Conservation (phyloP, 441 rosid species). For the Kokia cookei region DNA sequence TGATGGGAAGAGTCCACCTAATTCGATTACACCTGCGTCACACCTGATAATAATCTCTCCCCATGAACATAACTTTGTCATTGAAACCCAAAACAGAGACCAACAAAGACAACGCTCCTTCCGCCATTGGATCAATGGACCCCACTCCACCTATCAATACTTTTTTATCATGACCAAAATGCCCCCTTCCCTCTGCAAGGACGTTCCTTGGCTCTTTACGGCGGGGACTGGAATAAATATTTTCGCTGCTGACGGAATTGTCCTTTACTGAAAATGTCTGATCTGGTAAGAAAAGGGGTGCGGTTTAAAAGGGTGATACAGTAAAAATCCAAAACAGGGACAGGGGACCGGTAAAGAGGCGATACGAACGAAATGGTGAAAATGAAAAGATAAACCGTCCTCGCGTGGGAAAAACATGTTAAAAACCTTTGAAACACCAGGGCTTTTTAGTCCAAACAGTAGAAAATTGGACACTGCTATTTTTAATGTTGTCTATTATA, state of each 20-base stretch:
- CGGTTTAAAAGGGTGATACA: conserved; percentile 6
- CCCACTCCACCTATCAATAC: not conserved
- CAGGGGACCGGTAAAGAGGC: conserved; percentile 26
- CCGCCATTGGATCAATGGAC: not conserved
- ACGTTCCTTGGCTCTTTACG: not conserved
- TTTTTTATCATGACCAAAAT: conserved; percentile 9
- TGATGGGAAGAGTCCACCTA: not conserved
- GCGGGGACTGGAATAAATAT: not conserved
- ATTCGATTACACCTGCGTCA: not conserved
- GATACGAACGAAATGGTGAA: conserved; percentile 33
- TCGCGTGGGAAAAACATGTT: not conserved
- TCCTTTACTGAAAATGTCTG: conserved; percentile 9
- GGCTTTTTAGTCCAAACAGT: conserved; percentile 12
- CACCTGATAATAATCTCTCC: conserved; percentile 9
- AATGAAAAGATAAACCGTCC: not conserved
- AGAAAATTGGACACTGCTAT: not conserved
- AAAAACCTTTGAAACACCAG: not conserved
- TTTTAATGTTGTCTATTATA: not conserved
- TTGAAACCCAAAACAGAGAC: not conserved
- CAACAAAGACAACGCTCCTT: not conserved
- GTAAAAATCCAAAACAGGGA: conserved; percentile 8
- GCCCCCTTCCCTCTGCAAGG: not conserved
- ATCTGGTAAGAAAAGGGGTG: not conserved
- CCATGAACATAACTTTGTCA: not conserved
- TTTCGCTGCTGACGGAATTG: conserved; percentile 16